A percentile compares a stretch with the other conserved stretches of the same genome.
phyloP scores from a whole-genome alignment of 2,329 filamentous ascomycete species.

The Cyphellophora attinorum region DNA sequence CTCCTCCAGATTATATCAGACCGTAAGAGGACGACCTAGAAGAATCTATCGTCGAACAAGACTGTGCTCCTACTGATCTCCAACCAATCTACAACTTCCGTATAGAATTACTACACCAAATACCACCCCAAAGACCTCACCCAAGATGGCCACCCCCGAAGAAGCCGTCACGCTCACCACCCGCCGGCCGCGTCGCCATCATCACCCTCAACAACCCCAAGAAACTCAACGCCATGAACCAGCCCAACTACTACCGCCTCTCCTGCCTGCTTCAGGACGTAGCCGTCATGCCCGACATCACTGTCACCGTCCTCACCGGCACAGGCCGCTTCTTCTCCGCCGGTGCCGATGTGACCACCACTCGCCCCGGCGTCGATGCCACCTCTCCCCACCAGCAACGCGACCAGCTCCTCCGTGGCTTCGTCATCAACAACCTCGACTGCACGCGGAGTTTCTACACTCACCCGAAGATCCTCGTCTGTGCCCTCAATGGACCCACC shows the following conservation, averaged over 20 bases:
- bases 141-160: conserved; percentile 19
- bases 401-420: conserved; percentile 56
- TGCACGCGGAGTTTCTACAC: conserved; percentile 82
- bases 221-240: conserved; percentile 77
- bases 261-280: conserved; percentile 66
- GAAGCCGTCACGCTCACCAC: conserved; percentile 51
- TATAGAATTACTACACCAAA: too few relatives aligned
- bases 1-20: too few relatives aligned
- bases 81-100: too few relatives aligned
- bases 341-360: conserved; percentile 66
- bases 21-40: too few relatives aligned
- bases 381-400: conserved; percentile 26
- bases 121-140: too few relatives aligned
- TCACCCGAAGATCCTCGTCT: conserved; percentile 87
- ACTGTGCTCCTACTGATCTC: too few relatives aligned
- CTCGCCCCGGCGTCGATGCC: conserved; percentile 34
- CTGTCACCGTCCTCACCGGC: conserved; percentile 73
- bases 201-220: conserved; percentile 76
- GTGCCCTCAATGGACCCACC: conserved; percentile 83
- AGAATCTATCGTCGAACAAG: too few relatives aligned
- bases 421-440: conserved; percentile 81
- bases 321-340: conserved; percentile 80
- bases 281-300: conserved; percentile 68
- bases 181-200: conserved; percentile 62
- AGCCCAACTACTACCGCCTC: conserved; percentile 67